Base-by-base conservation (phyloP, 2,329 filamentous ascomycete species). In the Cytospora chrysosperma region DNA sequence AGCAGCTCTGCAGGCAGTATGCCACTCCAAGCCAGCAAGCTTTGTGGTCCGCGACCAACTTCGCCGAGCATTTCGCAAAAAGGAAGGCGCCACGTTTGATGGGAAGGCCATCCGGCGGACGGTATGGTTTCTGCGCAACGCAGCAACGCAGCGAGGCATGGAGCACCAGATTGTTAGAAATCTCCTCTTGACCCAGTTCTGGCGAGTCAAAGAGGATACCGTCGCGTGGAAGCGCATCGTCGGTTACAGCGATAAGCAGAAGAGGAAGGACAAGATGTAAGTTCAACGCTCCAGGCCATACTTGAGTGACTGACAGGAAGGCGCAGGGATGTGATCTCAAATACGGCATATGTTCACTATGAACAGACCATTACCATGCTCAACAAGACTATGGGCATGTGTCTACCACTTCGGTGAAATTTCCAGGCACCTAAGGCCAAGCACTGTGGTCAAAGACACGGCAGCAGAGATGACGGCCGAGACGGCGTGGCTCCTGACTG, bases 151-250 rank as follows among this genome's bases (percentile, higher is more conserved):
- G 69, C 83, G 76, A 61, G 91, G 90, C 0, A 69, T 92, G 34
- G 91, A 94, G 78, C 89, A 93, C 73, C 82, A 76, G 62, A 83
- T 95, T 10, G 71, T 94, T 62, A 90, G 87, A 75, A 93, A 89
- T 68, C 73, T 94, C 55, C 70, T 91, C 49, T 26, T 65, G 7
- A 52, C 53, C 6, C 49, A 65, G 15, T 53, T 27, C 12, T 61
- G 56, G 21, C 63, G 47, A 24, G 49, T 55, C 67, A 79, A 76
- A 67, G 75, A 79, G 67, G 73, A 75, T 66, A 64, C 7, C 19
- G 12, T 43, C 6, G 13, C 61, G 24, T 65, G 64, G 64, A 63
- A 21, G 50, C 15, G n/a, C 32, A 40, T 64, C 19, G 37, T 32
- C 4, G 32, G 40, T 1, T 2, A 15, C 2, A 28, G 0, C 12